Percentiles rank a stretch among this genome's conserved stretches.
phyloP scores from a whole-genome alignment of 345 rosid genomes.

The Lumnitzera racemosa region DNA sequence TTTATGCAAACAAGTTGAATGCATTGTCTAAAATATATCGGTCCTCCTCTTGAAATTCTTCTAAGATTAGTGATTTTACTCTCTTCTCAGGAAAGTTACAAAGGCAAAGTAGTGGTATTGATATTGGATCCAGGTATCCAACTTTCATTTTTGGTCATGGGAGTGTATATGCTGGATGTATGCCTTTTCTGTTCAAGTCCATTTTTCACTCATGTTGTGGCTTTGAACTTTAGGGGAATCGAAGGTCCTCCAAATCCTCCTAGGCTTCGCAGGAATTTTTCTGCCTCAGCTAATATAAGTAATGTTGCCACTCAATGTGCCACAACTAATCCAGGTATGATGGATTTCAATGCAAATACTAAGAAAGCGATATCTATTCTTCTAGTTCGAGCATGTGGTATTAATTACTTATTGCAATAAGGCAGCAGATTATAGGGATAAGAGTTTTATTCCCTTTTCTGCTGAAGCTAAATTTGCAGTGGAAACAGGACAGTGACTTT shows the following conservation, averaged over 20 bases:
- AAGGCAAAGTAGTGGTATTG: constrained; percentile 70
- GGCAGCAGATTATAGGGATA: no score
- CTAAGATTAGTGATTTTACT: neutral
- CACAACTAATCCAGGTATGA: constrained; percentile 46
- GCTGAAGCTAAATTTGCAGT: no score
- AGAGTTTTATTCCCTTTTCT: no score
- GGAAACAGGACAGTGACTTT: no score
- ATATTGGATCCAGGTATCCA: constrained; percentile 50
- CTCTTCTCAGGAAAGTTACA: constrained; percentile 43
- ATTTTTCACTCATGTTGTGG: neutral
- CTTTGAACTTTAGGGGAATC: constrained; percentile 23
- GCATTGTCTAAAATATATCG: neutral
- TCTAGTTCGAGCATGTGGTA: no score
- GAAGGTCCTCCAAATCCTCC: constrained; percentile 42
- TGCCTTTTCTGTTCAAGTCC: neutral
- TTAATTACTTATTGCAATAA: no score
- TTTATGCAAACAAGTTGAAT: neutral
- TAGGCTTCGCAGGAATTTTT: constrained; percentile 64
- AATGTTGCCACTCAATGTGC: constrained; percentile 30
- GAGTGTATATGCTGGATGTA: no score
- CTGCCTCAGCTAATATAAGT: constrained; percentile 59
- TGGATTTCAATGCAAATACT: neutral
- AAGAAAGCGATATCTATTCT: no score
- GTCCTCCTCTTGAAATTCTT: neutral
- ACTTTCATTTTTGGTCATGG: no score